Evolutionary conservation across 495 filamentous ascomycete species (phyloP).

Genomic region (Articulospora tetracladia): DNA sequence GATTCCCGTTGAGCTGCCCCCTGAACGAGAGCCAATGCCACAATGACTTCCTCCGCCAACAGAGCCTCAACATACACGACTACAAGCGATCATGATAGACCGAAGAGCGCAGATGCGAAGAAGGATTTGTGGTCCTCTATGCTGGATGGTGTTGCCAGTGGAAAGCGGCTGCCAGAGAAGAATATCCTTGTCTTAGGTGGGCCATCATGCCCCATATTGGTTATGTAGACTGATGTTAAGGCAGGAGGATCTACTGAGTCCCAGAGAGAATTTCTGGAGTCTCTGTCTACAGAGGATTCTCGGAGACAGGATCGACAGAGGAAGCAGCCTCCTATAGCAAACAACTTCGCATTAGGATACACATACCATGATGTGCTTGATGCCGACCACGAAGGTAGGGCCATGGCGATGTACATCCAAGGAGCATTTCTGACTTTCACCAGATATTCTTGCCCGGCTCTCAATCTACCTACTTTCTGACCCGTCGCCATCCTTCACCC

Average conservation of each 20-base stretch:
- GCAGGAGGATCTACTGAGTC: slow-evolving; percentile 83
- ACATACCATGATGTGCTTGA: slow-evolving; percentile 95
- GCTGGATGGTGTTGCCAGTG: slow-evolving; percentile 85
- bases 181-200: slow-evolving; percentile 80
- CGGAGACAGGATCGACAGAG: slow-evolving; percentile 54
- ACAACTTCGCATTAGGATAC: slow-evolving; percentile 90
- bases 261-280: slow-evolving; percentile 86
- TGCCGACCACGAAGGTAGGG: slow-evolving; percentile 83
- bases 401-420: background rate
- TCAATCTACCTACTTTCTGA: slow-evolving; percentile 85
- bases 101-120: slow-evolving; percentile 64
- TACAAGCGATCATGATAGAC: slow-evolving; percentile 42
- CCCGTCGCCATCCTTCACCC: slow-evolving; percentile 77
- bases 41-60: slow-evolving; percentile 53
- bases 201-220: slow-evolving; percentile 22
- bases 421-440: slow-evolving; percentile 13
- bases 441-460: slow-evolving; percentile 87
- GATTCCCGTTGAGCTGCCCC: background rate
- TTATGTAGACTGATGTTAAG: slow-evolving; percentile 23
- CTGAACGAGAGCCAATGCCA: slow-evolving; percentile 7
- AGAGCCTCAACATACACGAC: slow-evolving; percentile 49
- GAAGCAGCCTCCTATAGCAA: slow-evolving; percentile 75
- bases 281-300: slow-evolving; percentile 63
- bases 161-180: slow-evolving; percentile 89
- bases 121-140: slow-evolving; percentile 94